Evolutionary conservation across 257 asterid species (phyloP).

Genomic region (Solanum sejunctum): DNA sequence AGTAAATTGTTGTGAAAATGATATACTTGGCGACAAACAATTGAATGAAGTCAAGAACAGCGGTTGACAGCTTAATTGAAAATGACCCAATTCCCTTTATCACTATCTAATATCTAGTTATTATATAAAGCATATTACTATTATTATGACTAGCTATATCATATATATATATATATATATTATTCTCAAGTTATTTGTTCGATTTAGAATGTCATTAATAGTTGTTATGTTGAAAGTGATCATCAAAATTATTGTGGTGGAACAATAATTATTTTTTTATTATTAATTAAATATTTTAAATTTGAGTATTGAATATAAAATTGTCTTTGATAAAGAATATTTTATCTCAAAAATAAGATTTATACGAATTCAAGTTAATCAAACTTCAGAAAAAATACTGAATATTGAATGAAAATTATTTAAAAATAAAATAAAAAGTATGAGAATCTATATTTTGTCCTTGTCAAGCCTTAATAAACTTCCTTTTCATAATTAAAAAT

Average conservation of each 20-base stretch:
- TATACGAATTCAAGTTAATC: neutral
- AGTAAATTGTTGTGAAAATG: neutral
- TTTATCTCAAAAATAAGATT: too few relatives aligned
- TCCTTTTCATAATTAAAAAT: neutral
- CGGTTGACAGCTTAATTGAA: conserved; percentile 4
- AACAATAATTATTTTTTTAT: too few relatives aligned
- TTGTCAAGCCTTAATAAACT: neutral
- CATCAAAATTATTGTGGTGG: neutral
- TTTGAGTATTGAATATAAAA: rapidly evolving
- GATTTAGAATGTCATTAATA: neutral
- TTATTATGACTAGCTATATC: neutral
- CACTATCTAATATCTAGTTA: neutral
- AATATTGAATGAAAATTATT: too few relatives aligned
- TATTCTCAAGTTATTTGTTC: neutral
- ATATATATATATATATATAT: neutral
- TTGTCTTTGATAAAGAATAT: rapidly evolving
- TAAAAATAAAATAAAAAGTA: neutral
- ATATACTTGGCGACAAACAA: neutral
- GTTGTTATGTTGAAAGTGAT: neutral
- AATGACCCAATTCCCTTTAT: neutral
- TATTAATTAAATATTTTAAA: too few relatives aligned
- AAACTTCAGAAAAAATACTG: too few relatives aligned
- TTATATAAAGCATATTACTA: neutral
- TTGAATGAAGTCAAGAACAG: neutral
- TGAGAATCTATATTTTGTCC: neutral